Evolutionary conservation across 2,329 filamentous ascomycete species (phyloP), one percentile per base, ranked within the genome.

Genomic region (Alternaria metachromatica): DNA sequence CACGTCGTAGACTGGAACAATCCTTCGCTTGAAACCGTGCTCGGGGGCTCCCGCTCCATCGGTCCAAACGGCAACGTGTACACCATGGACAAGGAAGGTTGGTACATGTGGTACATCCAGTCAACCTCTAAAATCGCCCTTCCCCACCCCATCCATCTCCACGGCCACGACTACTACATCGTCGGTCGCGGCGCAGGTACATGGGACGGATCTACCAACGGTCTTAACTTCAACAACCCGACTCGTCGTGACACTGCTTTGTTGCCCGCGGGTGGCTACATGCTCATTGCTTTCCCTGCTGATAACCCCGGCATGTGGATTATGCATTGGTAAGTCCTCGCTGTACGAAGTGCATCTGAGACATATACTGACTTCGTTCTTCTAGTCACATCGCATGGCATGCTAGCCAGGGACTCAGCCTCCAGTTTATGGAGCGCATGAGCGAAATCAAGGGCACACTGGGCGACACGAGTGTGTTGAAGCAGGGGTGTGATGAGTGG

Each of bases 271-370:
- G 66, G 66, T 5, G 81, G 80, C 3, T 84, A 84, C 67, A 81
- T 83, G 23, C 83, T 87, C 12, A 72, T 88, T 20, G 85, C 86
- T 20, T 87, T 87, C 76, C 75, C 78, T 45, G 84, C 85, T 0
- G 80, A 83, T 51, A 87, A 87, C 72, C 85, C 86, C 0, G 87
- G 86, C 9, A 68, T 74, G 44, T 79, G 76, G 78, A 64, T 78
- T 9, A 77, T 76, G 74, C 74, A 78, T 43, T 78, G 75, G 37
- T 41, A 41, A 41, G 37, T 41, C 15, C 3, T 11, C 1, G 1
- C 37, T 41, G 37, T 18, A 18, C 5, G 37, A 18, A 41, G 15
- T 41, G 37, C 15, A 18, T 41, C 0, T 18, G 37, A 41, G 37
- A 41, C 15, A 41, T 41, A 41, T 41, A 41, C 37, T 41, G 37